Evolutionary conservation across 2,329 filamentous ascomycete species (phyloP).

Genomic region (Xylariaceae sp.): DNA sequence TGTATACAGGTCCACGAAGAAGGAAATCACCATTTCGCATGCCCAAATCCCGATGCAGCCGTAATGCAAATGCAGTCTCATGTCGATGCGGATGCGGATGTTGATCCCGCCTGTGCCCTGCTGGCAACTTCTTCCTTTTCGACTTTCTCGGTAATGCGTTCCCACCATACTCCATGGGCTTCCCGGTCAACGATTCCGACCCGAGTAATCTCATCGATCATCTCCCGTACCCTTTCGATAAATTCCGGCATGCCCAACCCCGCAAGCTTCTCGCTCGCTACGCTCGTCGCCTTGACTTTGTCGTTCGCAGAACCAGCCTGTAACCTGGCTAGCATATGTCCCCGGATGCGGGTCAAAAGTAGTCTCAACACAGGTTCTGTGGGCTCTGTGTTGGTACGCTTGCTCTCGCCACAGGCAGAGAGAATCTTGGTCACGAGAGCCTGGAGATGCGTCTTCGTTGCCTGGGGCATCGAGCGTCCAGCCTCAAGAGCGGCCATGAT

Average conservation of each 20-base stretch:
- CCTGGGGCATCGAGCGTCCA: conserved; percentile 62
- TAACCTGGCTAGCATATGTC: conserved; percentile 64
- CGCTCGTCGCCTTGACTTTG: conserved; percentile 66
- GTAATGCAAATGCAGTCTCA: conserved; percentile 14
- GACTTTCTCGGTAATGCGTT: conserved; percentile 59
- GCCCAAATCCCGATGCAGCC: conserved; percentile 14
- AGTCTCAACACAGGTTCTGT: conserved; percentile 62
- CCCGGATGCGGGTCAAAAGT: conserved; percentile 64
- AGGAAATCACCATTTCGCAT: conserved; percentile 12
- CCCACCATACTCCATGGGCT: conserved; percentile 69
- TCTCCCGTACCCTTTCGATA: conserved; percentile 63
- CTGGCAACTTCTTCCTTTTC: conserved; percentile 37
- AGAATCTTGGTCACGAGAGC: conserved; percentile 57
- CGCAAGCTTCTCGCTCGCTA: conserved; percentile 67
- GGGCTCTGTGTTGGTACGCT: conserved; percentile 40
- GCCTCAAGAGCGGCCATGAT: conserved; percentile 62
- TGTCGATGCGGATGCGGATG: conserved; percentile 4
- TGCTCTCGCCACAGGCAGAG: conserved; percentile 47
- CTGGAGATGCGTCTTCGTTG: conserved; percentile 58
- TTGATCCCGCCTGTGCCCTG: not conserved
- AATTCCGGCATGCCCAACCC: conserved; percentile 72
- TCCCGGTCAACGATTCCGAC: conserved; percentile 66
- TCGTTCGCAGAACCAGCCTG: conserved; percentile 66
- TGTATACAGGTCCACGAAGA: conserved; percentile 21
- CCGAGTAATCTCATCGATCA: conserved; percentile 65